Conservation (phyloP, 768 basidiomycete genomes). For the Agaricus sinodeliciosus region DNA sequence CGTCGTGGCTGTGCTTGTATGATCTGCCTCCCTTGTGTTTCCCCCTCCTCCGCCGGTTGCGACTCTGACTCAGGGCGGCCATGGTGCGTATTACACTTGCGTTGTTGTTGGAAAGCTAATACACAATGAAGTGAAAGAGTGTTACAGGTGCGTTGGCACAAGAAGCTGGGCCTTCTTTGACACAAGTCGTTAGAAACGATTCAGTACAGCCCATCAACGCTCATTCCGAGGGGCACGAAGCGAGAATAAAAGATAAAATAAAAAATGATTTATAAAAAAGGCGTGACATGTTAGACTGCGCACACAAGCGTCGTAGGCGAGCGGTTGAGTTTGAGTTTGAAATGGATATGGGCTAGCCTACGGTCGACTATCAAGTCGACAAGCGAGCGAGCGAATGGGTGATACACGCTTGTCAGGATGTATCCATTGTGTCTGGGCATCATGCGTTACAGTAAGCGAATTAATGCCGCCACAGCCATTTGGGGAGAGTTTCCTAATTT, state of each 20-base stretch:
- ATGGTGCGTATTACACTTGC: too few species aligned
- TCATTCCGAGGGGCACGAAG: constrained; percentile 11
- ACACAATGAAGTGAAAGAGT: neutral
- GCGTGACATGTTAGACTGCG: too few species aligned
- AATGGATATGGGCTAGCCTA: neutral
- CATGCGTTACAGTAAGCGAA: constrained; percentile 14
- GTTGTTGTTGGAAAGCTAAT: too few species aligned
- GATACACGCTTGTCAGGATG: constrained; percentile 16
- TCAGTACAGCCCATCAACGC: constrained; percentile 4
- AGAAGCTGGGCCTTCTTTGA: neutral
- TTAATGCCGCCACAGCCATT: constrained; percentile 1
- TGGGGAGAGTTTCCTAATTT: constrained; percentile 13
- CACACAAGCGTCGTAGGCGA: neutral
- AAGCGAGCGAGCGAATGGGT: constrained; percentile 11
- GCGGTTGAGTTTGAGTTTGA: constrained; percentile 1
- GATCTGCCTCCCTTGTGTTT: too few species aligned
- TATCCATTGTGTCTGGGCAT: constrained; percentile 7
- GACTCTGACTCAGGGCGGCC: too few species aligned
- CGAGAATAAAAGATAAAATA: neutral
- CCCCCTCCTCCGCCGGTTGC: too few species aligned
- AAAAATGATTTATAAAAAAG: neutral
- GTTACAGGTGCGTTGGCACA: too few species aligned
- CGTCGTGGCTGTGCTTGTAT: too few species aligned
- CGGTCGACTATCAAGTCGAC: constrained; percentile 5
- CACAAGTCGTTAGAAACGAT: neutral